Evolutionary conservation across 2,329 filamentous ascomycete genomes (phyloP), one percentile per base, ranked within the genome.

Genomic region (Penicillium sp.): DNA sequence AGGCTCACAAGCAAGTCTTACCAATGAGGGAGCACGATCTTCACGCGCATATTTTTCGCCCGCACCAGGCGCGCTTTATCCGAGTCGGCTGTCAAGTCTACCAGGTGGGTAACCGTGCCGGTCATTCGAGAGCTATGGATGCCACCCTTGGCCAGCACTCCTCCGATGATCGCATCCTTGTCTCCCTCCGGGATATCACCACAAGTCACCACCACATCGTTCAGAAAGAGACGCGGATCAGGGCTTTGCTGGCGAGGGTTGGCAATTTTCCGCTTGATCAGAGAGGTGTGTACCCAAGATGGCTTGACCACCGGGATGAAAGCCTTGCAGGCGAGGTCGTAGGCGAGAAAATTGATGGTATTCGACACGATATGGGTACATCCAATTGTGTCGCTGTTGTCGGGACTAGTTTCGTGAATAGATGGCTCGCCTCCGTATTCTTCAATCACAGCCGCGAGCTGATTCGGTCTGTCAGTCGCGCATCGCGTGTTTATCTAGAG

Each of bases 1-100:
- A 46, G 13, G 13, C 4, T 35, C 15, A 9, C 8, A 7, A n/a
- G 13, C 41, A 39, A 29, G 32, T 48, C 53, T 63, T 73, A 90
- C 89, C 93, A 97, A 66, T 97, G 93, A 32, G 93, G 93, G 45
- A 98, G 77, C 15, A 98, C 88, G 51, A 96, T 86, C 70, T 89
- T 91, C 69, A 83, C 83, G 47, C 82, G 83, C 46, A 88, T 75
- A 28, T 79, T 80, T 68, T 85, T 95, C 7, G 78, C 74, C 38
- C 76, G 57, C 0, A 85, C 86, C 46, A 81, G 66, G 42, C 59
- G 65, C 33, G 70, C 67, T 66, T 90, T 89, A 2, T 83, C 80
- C 48, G 91, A 81, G 29, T 91, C 84, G 67, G 87, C 77, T 4
- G 82, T 83, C 53, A 95, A 75, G 4, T 92, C 88, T 52, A 95